Conservation (phyloP, 257 asterid genomes). For the Solanum habrochaites region DNA sequence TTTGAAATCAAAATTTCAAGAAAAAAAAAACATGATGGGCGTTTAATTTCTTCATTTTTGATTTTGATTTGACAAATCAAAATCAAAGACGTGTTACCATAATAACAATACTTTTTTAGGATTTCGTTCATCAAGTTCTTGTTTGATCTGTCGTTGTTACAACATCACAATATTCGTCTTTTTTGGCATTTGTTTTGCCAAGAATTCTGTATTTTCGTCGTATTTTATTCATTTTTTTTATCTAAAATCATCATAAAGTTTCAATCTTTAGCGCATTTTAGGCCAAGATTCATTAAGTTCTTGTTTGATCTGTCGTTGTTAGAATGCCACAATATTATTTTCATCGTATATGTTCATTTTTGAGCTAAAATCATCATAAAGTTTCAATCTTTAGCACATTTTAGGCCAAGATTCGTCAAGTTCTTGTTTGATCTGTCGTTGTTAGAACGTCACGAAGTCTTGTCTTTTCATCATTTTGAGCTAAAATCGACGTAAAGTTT, state of each 20-base stretch:
- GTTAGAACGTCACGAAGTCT: background rate
- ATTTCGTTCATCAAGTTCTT: background rate
- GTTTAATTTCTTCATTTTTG: background rate
- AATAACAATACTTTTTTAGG: background rate
- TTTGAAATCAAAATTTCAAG: background rate
- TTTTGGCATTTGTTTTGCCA: background rate
- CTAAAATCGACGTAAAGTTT: background rate
- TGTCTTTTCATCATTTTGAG: background rate
- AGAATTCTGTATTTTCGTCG: too few relatives aligned
- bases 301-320: background rate
- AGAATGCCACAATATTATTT: background rate
- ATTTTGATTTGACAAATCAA: slow-evolving; percentile 19
- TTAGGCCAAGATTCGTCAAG: background rate
- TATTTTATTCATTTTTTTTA: background rate
- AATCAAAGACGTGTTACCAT: slow-evolving; percentile 32
- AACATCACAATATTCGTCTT: background rate
- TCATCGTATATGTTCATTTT: background rate
- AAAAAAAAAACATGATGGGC: background rate
- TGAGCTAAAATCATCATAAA: background rate
- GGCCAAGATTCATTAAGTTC: background rate
- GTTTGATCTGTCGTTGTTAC: background rate
- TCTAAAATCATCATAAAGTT: background rate
- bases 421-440: background rate
- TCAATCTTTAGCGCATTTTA: background rate
- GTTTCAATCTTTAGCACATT: background rate